phyloP scores from a whole-genome alignment of 2,329 filamentous ascomycete species.

The Gaeumannomyces sp. region DNA sequence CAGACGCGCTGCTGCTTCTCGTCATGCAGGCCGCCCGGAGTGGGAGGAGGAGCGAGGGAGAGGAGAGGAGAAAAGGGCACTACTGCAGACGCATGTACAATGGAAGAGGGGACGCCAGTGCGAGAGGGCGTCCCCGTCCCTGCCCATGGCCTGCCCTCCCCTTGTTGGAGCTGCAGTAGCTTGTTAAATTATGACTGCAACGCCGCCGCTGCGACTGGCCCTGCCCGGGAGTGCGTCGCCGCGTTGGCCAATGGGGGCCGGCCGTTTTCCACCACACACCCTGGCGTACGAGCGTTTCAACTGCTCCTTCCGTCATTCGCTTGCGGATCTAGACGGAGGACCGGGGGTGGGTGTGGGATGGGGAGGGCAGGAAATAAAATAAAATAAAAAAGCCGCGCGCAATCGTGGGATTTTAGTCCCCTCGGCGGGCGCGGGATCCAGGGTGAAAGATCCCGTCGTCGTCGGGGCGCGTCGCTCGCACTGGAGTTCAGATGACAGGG shows the following conservation, averaged over 20 bases:
- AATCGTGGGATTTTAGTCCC: not conserved
- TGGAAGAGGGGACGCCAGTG: not conserved
- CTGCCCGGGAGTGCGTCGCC: not conserved
- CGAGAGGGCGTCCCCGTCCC: not conserved
- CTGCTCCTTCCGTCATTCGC: not conserved
- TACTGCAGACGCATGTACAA: not conserved
- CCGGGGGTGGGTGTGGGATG: too few relatives aligned
- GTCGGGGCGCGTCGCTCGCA: not conserved
- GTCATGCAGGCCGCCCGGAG: not conserved
- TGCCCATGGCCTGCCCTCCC: not conserved
- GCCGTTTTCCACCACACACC: not conserved
- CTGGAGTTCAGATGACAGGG: not conserved
- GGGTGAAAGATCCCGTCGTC: not conserved
- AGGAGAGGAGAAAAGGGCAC: not conserved
- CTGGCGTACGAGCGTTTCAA: not conserved
- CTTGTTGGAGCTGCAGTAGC: not conserved
- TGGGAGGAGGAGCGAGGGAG: not conserved
- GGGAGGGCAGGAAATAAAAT: not conserved
- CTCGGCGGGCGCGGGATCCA: not conserved
- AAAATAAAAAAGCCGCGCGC: not conserved
- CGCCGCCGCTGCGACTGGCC: not conserved
- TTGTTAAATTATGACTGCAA: conserved; percentile 1
- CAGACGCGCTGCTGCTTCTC: not conserved
- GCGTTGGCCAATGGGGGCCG: not conserved
- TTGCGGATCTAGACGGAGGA: not conserved